Conservation (phyloP, 768 basidiomycete genomes). For the Russula lepida region DNA sequence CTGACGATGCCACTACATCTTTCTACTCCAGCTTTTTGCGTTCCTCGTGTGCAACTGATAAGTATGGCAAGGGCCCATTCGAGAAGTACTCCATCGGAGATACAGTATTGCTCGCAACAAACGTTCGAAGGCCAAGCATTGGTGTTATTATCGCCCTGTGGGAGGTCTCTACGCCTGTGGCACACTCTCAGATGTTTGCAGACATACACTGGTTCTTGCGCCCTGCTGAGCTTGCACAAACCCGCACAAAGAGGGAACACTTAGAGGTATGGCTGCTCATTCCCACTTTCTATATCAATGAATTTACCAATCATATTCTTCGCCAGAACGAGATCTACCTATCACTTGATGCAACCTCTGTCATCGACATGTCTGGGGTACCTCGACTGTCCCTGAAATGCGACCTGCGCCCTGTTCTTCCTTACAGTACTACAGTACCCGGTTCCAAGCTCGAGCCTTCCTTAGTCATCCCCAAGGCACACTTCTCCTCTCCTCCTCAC, state of each 20-base stretch:
- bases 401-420: too few relatives aligned
- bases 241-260: conserved; percentile 55
- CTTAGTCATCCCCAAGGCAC: not conserved
- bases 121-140: conserved; percentile 44
- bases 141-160: conserved; percentile 68
- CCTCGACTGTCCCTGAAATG: too few relatives aligned
- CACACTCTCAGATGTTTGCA: conserved; percentile 39
- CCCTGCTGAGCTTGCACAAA: conserved; percentile 51
- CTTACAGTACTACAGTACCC: too few relatives aligned
- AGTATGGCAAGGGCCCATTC: not conserved
- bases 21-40: conserved; percentile 3
- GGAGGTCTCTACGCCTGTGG: conserved; percentile 38
- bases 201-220: conserved; percentile 71
- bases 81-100: conserved; percentile 52
- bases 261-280: conserved; percentile 37
- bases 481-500: not conserved
- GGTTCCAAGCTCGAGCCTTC: not conserved
- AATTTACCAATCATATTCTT: not conserved
- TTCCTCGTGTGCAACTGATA: not conserved
- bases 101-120: conserved; percentile 51
- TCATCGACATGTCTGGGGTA: conserved; percentile 10
- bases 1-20: too few relatives aligned
- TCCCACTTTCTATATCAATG: not conserved
- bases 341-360: conserved; percentile 24
- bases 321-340: conserved; percentile 71